These are phyloP conservation scores for Amanita molliuscula DNA, from an alignment of 768 basidiomycete genomes.

Conservation along the genomic window DNA sequence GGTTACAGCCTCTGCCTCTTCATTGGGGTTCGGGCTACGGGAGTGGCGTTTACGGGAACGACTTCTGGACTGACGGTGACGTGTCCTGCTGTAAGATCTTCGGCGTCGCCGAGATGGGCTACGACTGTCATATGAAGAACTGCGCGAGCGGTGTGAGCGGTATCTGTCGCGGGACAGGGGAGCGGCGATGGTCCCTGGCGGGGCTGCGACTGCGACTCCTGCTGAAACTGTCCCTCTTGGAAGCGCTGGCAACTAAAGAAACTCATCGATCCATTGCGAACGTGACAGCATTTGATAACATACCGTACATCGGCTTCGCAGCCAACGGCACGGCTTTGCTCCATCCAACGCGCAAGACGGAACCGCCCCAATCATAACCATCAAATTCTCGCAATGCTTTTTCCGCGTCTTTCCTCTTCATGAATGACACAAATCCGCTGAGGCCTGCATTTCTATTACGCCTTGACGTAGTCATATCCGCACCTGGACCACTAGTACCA, in stretches of 20 bases:
- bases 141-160: slow-evolving; percentile 38
- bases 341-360: slow-evolving; percentile 83
- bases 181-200: slow-evolving; percentile 29
- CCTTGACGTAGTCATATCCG: slow-evolving; percentile 66
- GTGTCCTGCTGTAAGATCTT: slow-evolving; percentile 23
- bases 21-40: slow-evolving; percentile 37
- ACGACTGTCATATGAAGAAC: slow-evolving; percentile 30
- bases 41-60: slow-evolving; percentile 33
- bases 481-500: slow-evolving; percentile 51
- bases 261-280: neutral
- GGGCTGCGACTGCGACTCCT: slow-evolving; percentile 29
- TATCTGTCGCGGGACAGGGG: slow-evolving; percentile 27
- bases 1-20: slow-evolving; percentile 60
- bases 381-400: slow-evolving; percentile 82
- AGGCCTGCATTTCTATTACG: slow-evolving; percentile 66
- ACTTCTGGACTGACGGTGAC: slow-evolving; percentile 29
- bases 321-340: slow-evolving; percentile 93
- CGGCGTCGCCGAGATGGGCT: slow-evolving; percentile 34
- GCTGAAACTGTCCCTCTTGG: slow-evolving; percentile 9
- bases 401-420: slow-evolving; percentile 90
- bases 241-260: neutral
- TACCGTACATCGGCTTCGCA: slow-evolving; percentile 72
- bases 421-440: slow-evolving; percentile 95
- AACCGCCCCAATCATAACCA: slow-evolving; percentile 92
- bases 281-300: slow-evolving; percentile 9